Percentiles rank a stretch among this genome's conserved stretches.
Conservation (phyloP, 371 early-diverging fungal species). For the Rhizopus arrhizus region DNA sequence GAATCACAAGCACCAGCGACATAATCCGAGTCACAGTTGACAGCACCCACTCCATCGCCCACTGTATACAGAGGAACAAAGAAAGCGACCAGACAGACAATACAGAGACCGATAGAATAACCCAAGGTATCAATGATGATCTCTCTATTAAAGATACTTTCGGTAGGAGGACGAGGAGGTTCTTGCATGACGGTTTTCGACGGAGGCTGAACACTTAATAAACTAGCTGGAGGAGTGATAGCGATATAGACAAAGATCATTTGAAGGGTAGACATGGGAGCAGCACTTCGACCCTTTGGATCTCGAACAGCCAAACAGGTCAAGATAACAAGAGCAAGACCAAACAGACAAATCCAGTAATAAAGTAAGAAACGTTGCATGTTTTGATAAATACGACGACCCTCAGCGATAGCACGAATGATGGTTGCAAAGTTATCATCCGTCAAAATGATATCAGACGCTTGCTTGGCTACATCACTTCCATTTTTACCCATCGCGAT, state of each 20-base stretch:
- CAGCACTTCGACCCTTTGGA: slow-evolving; percentile 76
- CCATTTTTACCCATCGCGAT: slow-evolving; percentile 91
- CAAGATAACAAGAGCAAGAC: slow-evolving; percentile 56
- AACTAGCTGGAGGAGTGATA: slow-evolving; percentile 77
- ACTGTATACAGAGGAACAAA: slow-evolving; percentile 63
- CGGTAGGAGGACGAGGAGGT: slow-evolving; percentile 74
- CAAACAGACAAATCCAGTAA: slow-evolving; percentile 65
- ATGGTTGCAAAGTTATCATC: slow-evolving; percentile 90
- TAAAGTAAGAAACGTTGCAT: slow-evolving; percentile 91
- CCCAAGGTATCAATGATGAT: slow-evolving; percentile 38
- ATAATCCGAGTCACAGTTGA: slow-evolving; percentile 62
- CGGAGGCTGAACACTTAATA: slow-evolving; percentile 78
- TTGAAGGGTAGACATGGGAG: slow-evolving; percentile 47
- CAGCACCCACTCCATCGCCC: slow-evolving; percentile 58
- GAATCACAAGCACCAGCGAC: slow-evolving; percentile 58
- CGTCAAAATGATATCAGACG: slow-evolving; percentile 86
- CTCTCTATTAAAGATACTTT: slow-evolving; percentile 64
- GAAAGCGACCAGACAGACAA: slow-evolving; percentile 57
- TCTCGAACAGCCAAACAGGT: slow-evolving; percentile 71
- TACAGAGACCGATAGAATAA: slow-evolving; percentile 55
- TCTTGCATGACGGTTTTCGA: slow-evolving; percentile 79
- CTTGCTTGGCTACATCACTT: slow-evolving; percentile 91
- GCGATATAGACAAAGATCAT: slow-evolving; percentile 35
- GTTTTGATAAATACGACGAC: slow-evolving; percentile 88
- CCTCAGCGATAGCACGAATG: slow-evolving; percentile 81